These are phyloP conservation scores for Drechslerella coelobrocha DNA, from an alignment of 2,329 filamentous ascomycete genomes.

Conservation along the genomic window DNA sequence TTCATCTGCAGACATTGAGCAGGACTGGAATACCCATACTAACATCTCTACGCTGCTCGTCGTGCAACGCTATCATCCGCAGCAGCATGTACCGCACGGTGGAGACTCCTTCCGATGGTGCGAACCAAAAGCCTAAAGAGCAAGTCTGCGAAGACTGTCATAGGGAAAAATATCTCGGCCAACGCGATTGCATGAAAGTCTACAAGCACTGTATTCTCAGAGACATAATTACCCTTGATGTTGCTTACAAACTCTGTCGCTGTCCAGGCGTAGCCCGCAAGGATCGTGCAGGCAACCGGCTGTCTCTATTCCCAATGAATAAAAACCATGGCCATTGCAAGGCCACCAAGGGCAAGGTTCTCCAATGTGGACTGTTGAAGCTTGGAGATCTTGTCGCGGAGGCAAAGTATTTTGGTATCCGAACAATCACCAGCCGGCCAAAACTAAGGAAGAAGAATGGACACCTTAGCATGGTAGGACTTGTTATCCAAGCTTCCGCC, in stretches of 20 bases:
- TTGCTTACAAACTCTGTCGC: slow-evolving; percentile 55
- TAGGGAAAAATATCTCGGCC: slow-evolving; percentile 54
- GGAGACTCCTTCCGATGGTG: background rate
- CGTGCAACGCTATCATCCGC: slow-evolving; percentile 53
- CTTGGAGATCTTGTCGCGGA: slow-evolving; percentile 47
- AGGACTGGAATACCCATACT: slow-evolving; percentile 41
- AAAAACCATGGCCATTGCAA: background rate
- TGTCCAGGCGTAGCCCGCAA: slow-evolving; percentile 52
- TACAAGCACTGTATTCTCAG: slow-evolving; percentile 58
- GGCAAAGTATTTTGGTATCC: slow-evolving; percentile 46
- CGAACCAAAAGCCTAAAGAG: slow-evolving; percentile 18
- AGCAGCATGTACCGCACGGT: slow-evolving; percentile 55
- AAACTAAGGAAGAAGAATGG: background rate
- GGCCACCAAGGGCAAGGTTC: background rate
- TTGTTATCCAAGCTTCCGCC: background rate
- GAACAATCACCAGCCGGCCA: background rate
- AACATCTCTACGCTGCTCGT: slow-evolving; percentile 31
- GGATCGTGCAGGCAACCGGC: slow-evolving; percentile 48
- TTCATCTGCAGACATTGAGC: slow-evolving; percentile 15
- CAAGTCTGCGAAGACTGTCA: slow-evolving; percentile 56
- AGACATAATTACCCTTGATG: slow-evolving; percentile 53
- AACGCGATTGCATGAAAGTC: slow-evolving; percentile 55
- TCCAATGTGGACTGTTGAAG: slow-evolving; percentile 40
- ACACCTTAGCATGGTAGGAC: background rate
- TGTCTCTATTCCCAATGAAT: background rate